phyloP scores from a whole-genome alignment of 2,329 filamentous ascomycete genomes.

The Cordyceps cateniannulata region DNA sequence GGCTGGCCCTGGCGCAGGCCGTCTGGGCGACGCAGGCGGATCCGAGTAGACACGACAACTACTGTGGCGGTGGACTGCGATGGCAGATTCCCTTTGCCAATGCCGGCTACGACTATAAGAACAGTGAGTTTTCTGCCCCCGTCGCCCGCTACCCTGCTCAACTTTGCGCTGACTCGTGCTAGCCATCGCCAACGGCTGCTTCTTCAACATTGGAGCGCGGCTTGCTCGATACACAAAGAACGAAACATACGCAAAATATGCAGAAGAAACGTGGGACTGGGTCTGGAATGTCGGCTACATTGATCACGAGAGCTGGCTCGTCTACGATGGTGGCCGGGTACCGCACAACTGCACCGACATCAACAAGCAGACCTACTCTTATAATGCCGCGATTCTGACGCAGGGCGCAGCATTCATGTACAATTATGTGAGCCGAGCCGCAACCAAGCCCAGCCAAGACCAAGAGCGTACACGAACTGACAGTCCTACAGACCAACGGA shows the following conservation, averaged over 20 bases:
- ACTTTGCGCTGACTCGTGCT: not conserved
- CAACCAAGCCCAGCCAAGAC: too few species aligned
- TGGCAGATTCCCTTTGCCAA: constrained; percentile 76
- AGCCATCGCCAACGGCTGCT: constrained; percentile 56
- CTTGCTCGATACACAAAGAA: constrained; percentile 66
- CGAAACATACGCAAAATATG: constrained; percentile 56
- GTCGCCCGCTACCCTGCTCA: too few species aligned
- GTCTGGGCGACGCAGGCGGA: constrained; percentile 59
- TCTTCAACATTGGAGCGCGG: constrained; percentile 61
- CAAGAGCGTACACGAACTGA: not conserved
- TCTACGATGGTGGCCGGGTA: constrained; percentile 58
- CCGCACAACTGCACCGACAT: constrained; percentile 53
- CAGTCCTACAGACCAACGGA: constrained; percentile 5
- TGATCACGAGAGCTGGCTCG: constrained; percentile 50
- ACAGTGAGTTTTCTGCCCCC: constrained; percentile 32
- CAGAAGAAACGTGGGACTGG: constrained; percentile 58
- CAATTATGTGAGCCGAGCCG: constrained; percentile 43
- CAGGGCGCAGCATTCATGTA: constrained; percentile 64
- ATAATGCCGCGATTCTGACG: constrained; percentile 56
- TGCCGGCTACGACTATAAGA: constrained; percentile 71
- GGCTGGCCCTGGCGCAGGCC: constrained; percentile 60
- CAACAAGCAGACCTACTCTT: constrained; percentile 59
- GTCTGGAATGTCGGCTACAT: constrained; percentile 49
- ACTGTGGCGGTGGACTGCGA: constrained; percentile 63
- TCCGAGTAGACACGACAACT: constrained; percentile 55